phyloP scores from a whole-genome alignment of 148 eudicot species.

The Camellia sinensis region DNA sequence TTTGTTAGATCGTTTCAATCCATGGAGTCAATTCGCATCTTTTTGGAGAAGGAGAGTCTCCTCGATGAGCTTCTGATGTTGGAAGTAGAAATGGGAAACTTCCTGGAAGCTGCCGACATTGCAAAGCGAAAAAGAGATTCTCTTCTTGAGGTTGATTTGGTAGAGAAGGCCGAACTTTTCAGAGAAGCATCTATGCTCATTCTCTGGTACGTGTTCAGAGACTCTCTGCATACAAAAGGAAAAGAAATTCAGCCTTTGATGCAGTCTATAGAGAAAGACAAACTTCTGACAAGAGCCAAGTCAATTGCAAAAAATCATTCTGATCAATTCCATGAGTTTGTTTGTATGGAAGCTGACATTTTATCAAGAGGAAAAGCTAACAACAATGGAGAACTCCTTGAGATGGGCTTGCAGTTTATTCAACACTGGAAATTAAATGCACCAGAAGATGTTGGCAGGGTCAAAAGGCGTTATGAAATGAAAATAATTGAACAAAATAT shows the following conservation, averaged over 20 bases:
- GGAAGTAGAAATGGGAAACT: constrained; percentile 29
- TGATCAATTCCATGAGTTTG: constrained; percentile 21
- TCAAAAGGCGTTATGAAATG: constrained; percentile 18
- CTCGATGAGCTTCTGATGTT: constrained; percentile 30
- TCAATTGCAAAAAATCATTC: constrained; percentile 20
- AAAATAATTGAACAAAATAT: constrained; percentile 36
- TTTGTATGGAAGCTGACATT: constrained; percentile 32
- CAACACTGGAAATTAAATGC: constrained; percentile 47
- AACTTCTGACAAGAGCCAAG: constrained; percentile 25
- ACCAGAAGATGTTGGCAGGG: background rate
- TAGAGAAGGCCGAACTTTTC: constrained; percentile 21
- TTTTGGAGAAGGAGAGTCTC: constrained; percentile 9
- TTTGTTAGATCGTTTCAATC: constrained; percentile 17
- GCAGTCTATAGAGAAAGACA: constrained; percentile 10
- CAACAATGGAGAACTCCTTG: background rate
- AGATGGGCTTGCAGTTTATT: constrained; percentile 45
- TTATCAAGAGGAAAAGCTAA: constrained; percentile 17
- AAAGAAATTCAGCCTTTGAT: background rate
- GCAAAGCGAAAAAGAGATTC: constrained; percentile 28
- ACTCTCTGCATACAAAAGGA: background rate
- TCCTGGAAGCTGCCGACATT: constrained; percentile 27
- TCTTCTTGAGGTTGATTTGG: constrained; percentile 28
- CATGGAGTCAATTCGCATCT: background rate
- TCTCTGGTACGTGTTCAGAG: constrained; percentile 21
- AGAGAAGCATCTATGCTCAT: constrained; percentile 23